These are phyloP conservation scores for Phaeotremella fagi DNA, from an alignment of 768 basidiomycete genomes.

Conservation along the genomic window DNA sequence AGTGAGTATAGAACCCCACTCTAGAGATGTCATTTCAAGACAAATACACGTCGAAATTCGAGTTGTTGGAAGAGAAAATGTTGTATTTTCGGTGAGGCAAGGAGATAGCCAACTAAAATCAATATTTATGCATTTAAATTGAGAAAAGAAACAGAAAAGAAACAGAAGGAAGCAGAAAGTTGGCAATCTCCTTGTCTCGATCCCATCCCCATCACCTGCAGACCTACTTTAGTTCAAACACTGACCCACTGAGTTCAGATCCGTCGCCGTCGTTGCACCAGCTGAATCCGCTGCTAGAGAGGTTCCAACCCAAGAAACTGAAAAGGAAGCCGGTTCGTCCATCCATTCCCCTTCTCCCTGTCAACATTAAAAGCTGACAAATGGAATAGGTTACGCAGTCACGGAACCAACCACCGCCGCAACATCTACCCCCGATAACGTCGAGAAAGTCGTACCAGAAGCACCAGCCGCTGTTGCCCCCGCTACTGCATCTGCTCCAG, in stretches of 20 bases:
- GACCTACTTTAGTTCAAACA: neutral
- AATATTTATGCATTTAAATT: neutral
- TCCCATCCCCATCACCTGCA: too few relatives aligned
- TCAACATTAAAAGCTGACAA: neutral
- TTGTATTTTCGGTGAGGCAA: neutral
- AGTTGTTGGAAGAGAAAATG: neutral
- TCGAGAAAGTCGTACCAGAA: neutral
- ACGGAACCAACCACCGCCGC: neutral
- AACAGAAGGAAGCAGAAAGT: too few relatives aligned
- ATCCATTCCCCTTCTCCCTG: neutral
- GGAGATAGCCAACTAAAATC: neutral
- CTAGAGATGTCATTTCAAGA: too few relatives aligned
- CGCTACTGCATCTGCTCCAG: neutral
- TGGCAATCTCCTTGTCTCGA: too few relatives aligned
- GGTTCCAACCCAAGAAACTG: neutral
- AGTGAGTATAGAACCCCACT: conserved; percentile 3
- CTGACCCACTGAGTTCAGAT: too few relatives aligned
- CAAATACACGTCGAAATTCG: too few relatives aligned
- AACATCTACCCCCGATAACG: neutral
- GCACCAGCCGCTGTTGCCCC: neutral
- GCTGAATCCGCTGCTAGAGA: neutral
- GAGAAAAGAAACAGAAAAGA: neutral
- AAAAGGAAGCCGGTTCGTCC: neutral
- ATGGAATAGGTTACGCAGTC: neutral
- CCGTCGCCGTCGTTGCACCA: neutral